Evolutionary conservation across 2,329 filamentous ascomycete species (phyloP), one percentile per base, ranked within the genome.

Genomic region (Diaporthe citriasiana): DNA sequence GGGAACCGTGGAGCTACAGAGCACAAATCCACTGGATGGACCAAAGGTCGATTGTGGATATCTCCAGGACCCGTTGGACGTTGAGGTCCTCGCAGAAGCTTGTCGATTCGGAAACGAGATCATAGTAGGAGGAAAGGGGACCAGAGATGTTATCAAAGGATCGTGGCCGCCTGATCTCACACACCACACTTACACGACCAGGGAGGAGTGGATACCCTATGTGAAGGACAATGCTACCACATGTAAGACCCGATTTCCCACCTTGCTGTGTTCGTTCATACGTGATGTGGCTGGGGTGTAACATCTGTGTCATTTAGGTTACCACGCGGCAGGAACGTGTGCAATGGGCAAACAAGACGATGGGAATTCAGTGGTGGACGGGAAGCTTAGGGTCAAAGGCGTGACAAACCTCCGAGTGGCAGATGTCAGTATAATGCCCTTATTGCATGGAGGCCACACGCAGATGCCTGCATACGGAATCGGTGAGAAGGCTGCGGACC

Each of bases 381-480:
- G 77, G 59, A 63, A 69, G 55, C 76, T 80, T 13, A 73, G 73
- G 50, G 77, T 80, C 17, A 76, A 77, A 59, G 79, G 79, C 3
- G 45, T 80, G n/a, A 22, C 71, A 17, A 76, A 76, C 35, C 56
- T 79, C 71, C 75, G 78, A n/a, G 72, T 80, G 19, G 78, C 78
- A 15, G 79, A 80, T 40, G 79, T 78, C 15, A 82, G 81, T 38
- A 78, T 81, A 10, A 79, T 82, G 50, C 81, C 81, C 2, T 74
- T 60, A 27, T 77, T 80, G 6, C 76, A 80, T 1, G 78, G 77
- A 60, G 78, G 74, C 2, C 79, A 82, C 66, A 79, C 79, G 0
- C 80, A 81, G 77, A 80, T 79, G 25, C 76, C 81, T 13, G 76
- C 76, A 5, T 76, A 80, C n/a, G 80, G 81, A 76, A 76, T 82